These are phyloP conservation scores for Mucor saturninus DNA, from an alignment of 371 early-diverging fungal genomes.

Conservation along the genomic window DNA sequence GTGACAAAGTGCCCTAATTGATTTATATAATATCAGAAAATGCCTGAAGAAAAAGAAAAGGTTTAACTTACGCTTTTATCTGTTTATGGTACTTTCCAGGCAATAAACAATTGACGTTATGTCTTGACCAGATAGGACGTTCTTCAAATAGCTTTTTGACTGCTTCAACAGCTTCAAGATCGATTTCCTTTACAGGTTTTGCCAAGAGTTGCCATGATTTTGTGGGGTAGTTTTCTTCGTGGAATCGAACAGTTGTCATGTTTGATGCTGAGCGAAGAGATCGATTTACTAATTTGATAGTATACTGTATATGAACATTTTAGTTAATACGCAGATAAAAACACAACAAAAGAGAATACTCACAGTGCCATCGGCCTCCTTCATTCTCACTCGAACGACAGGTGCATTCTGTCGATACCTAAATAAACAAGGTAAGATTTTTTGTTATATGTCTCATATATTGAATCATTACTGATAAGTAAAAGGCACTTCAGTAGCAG, in stretches of 20 bases:
- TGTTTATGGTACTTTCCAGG: slow-evolving; percentile 24
- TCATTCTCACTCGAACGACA: slow-evolving; percentile 50
- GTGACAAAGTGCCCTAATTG: slow-evolving; percentile 37
- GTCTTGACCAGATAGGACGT: slow-evolving; percentile 63
- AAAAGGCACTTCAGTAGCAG: slow-evolving; percentile 42
- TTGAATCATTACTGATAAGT: slow-evolving; percentile 49
- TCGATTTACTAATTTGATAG: slow-evolving; percentile 36
- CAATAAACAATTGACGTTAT: slow-evolving; percentile 43
- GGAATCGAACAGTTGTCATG: slow-evolving; percentile 13
- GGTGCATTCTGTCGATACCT: slow-evolving; percentile 58
- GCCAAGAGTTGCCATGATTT: slow-evolving; percentile 17
- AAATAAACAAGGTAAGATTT: neutral
- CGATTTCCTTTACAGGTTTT: neutral
- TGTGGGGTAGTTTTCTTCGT: slow-evolving; percentile 24
- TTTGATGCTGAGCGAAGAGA: neutral
- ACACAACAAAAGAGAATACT: neutral
- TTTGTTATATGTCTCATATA: neutral
- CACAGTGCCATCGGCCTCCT: slow-evolving; percentile 55
- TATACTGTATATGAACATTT: slow-evolving; percentile 20
- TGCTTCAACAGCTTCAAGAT: neutral
- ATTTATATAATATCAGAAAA: neutral
- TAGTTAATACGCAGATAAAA: neutral
- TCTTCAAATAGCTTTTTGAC: slow-evolving; percentile 45
- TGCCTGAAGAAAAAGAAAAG: neutral
- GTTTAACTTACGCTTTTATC: slow-evolving; percentile 21